A percentile compares a stretch with the other conserved stretches of the same genome.
These are phyloP conservation scores for Penicillium egyptiacum DNA, from an alignment of 495 filamentous ascomycete genomes.

Conservation along the genomic window DNA sequence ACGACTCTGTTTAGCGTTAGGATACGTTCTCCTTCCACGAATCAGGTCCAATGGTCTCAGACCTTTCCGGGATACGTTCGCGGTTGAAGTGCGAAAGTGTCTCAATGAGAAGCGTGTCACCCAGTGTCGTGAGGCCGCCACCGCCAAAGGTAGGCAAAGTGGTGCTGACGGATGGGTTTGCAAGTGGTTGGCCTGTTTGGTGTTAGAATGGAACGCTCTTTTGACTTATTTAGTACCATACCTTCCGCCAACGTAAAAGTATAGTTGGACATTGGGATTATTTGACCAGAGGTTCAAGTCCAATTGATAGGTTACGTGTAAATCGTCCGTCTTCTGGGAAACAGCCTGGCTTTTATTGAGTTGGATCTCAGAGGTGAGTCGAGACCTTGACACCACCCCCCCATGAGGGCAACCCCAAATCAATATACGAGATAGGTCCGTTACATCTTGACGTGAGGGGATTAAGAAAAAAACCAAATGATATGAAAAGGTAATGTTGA, in stretches of 20 bases:
- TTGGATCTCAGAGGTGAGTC: not conserved
- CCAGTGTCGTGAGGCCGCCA: slow-evolving; percentile 27
- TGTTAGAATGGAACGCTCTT: slow-evolving; percentile 8
- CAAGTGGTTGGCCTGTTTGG: slow-evolving; percentile 27
- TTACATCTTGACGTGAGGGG: not conserved
- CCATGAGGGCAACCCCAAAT: not conserved
- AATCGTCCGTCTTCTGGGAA: not conserved
- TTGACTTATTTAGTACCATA: slow-evolving; percentile 2
- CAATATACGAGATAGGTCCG: not conserved
- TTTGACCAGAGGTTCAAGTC: not conserved
- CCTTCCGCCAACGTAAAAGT: slow-evolving; percentile 28
- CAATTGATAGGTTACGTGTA: not conserved
- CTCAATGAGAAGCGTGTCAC: slow-evolving; percentile 31
- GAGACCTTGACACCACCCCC: not conserved
- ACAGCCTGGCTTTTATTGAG: not conserved
- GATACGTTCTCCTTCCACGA: not conserved
- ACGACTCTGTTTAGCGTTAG: slow-evolving; percentile 49
- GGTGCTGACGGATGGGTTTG: slow-evolving; percentile 28
- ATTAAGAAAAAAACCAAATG: not conserved
- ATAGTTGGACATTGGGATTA: slow-evolving; percentile 17
- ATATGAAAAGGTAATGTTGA: no score
- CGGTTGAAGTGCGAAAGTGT: slow-evolving; percentile 53
- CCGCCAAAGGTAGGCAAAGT: slow-evolving; percentile 32
- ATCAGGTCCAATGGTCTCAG: not conserved
- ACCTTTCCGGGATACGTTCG: slow-evolving; percentile 57